Evolutionary conservation across 192 early-diverging fungal genomes (phyloP), one percentile per base, ranked within the genome.

Genomic region (Mortierella alpina): DNA sequence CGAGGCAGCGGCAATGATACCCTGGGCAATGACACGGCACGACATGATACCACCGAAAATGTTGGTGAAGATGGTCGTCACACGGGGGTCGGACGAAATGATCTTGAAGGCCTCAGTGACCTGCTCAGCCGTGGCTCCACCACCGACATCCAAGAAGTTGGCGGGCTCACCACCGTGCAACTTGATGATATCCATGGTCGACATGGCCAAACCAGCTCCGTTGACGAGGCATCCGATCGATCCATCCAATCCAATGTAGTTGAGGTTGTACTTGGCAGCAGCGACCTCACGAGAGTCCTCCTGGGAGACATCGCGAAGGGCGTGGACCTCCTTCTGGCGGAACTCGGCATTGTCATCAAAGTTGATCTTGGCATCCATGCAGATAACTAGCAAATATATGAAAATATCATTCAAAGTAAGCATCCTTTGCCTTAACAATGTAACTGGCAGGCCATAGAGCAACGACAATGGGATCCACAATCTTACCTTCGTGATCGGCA

Each of bases 161-260:
- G 98, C 97, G 13, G 98, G 98, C 74, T 96, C 94, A 53, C 98
- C 98, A 64, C 97, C 97, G 89, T 99, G 92, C 63, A 99, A 90
- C 90, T 99, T 98, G 86, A 99, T 98, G 81, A 99, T 99, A 85
- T 99, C 98, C 98, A 99, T 99, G 70, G 98, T 99, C 62, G 98
- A 94, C 98, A 99, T 99, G 85, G 98, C 98, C 45, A 99, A 90
- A 80, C 98, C 98, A 56, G 97, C 98, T 74, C 98, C 98, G 89
- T 98, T 99, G 68, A 99, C 95, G 39, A 99, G 90, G 85, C 98
- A 99, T 69, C 98, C 97, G 80, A 99, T 99, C 80, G 87, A 95
- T 82, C 98, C 98, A 77, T 99, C 96, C 59, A 99, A 89, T 70
- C 98, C 97, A 91, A 99, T 98, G 90, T 99, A 99, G 93, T 99